Evolutionary conservation across 208 protist genomes (phyloP), one percentile per base, ranked within the genome.

Genomic region (Trypanosoma rangeli): DNA sequence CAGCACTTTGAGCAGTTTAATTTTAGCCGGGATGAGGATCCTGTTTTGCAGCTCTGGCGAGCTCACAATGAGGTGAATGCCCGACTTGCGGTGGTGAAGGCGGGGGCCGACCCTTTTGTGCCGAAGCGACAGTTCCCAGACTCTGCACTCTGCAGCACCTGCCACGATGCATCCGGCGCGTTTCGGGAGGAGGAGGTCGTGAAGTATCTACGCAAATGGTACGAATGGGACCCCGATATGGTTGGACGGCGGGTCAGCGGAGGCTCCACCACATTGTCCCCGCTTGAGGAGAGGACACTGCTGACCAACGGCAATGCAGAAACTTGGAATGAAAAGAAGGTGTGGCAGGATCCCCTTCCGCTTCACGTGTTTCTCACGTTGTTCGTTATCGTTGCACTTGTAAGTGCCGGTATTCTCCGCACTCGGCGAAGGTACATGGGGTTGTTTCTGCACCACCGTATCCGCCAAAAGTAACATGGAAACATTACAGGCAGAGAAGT

Each of bases 11-110:
- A 86, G 52, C 54, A 60, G 48, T 85, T 89, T 52, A 53, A 68
- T 15, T 80, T 79, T 16, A 60, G 60, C 7, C 39, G 64, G 5
- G 26, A 53, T 24, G 73, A 76, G 35, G 73, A 82, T 60, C 64
- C 80, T 22, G 71, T 74, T 57, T 65, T 86, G 37, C 82, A 88
- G 73, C 71, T 93, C 20, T 93, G 87, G 87, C 68, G 71, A n/a
- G 82, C 82, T 59, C 87, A 93, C 76, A 93, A 93, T 57, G n/a
- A 67, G 2, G 87, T 87, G 33, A 93, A 93, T 71, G 60, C 62
- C 48, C 68, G 70, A 54, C 82, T 93, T 5, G 64, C 64, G 15
- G 59, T 63, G 1, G 73, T 66, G 12, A 48, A 42, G 52, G 55
- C 61, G 24, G 63, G 64, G 20, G 67, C 56, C 1, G 87, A 93